Conservation (phyloP, 768 basidiomycete genomes). For the Pulveroboletus sp. region DNA sequence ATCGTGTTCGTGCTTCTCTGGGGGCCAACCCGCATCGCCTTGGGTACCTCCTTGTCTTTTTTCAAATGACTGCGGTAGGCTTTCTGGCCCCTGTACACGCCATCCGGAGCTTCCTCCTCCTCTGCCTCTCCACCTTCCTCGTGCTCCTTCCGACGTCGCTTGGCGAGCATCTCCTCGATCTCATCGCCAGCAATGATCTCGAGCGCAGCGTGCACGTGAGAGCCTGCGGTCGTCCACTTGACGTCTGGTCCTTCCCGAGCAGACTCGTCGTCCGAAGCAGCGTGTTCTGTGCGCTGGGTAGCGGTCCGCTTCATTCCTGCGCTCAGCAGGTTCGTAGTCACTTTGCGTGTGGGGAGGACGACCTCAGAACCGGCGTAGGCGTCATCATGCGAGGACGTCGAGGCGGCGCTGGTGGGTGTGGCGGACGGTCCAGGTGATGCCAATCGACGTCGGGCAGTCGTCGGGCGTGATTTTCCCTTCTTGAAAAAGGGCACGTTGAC, state of each 20-base stretch:
- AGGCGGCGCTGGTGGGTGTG: slow-evolving; percentile 13
- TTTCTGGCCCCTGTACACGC: slow-evolving; percentile 79
- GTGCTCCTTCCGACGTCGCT: slow-evolving; percentile 56
- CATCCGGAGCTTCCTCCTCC: slow-evolving; percentile 60
- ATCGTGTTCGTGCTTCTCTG: slow-evolving; percentile 77
- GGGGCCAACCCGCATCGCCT: slow-evolving; percentile 81
- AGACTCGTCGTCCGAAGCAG: slow-evolving; percentile 40
- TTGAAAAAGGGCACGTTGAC: slow-evolving; percentile 84
- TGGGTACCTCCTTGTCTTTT: slow-evolving; percentile 79
- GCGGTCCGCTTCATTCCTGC: slow-evolving; percentile 68
- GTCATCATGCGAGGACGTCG: slow-evolving; percentile 22
- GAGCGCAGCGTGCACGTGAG: slow-evolving; percentile 65
- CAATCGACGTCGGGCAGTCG: slow-evolving; percentile 72
- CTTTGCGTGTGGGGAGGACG: slow-evolving; percentile 69
- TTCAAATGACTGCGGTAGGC: slow-evolving; percentile 78
- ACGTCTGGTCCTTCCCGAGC: slow-evolving; percentile 50
- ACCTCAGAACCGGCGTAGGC: slow-evolving; percentile 48
- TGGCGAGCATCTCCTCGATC: slow-evolving; percentile 70
- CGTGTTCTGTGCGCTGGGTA: slow-evolving; percentile 44
- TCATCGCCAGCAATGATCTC: slow-evolving; percentile 83
- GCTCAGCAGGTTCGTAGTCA: slow-evolving; percentile 63
- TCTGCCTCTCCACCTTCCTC: slow-evolving; percentile 47
- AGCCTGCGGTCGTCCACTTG: slow-evolving; percentile 73
- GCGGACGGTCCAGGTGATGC: slow-evolving; percentile 46
- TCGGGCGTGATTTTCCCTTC: slow-evolving; percentile 74